phyloP scores from a whole-genome alignment of 78 protist species.

The Parvularia atlantis region DNA sequence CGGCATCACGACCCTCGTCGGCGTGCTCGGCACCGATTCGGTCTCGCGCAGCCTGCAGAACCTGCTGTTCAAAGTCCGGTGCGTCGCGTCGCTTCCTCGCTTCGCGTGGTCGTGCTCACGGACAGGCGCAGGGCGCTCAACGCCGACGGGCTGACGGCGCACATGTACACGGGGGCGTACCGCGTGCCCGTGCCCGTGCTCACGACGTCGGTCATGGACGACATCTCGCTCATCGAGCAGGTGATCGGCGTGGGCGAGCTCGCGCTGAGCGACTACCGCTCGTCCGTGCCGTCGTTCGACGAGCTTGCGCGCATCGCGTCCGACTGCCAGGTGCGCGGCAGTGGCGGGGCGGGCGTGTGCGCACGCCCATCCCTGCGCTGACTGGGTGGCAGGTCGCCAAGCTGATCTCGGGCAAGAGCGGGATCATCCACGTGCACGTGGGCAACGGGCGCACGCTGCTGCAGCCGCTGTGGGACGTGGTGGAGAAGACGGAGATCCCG shows the following conservation, averaged over 20 bases:
- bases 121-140: too few species aligned
- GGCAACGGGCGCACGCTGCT: neutral
- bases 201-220: neutral
- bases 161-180: constrained; percentile 15
- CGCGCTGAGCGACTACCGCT: constrained; percentile 8
- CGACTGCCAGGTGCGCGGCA: neutral
- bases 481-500: neutral
- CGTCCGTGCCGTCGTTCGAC: neutral
- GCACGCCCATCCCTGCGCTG: neutral
- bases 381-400: constrained; percentile 4
- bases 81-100: too few species aligned
- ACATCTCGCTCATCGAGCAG: constrained; percentile 1
- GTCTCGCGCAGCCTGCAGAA: neutral
- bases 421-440: constrained; percentile 5
- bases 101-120: too few species aligned
- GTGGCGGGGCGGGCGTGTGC: neutral
- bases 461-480: neutral
- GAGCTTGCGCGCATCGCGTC: neutral
- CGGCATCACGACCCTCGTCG: constrained; percentile 19
- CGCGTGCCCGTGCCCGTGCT: constrained; percentile 1
- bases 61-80: neutral
- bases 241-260: constrained; percentile 16
- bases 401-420: constrained; percentile 4
- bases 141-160: constrained; percentile 5
- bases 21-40: constrained; percentile 18